These are phyloP conservation scores for Sicyos baderoa DNA, from an alignment of 306 rosid genomes.

Conservation along the genomic window DNA sequence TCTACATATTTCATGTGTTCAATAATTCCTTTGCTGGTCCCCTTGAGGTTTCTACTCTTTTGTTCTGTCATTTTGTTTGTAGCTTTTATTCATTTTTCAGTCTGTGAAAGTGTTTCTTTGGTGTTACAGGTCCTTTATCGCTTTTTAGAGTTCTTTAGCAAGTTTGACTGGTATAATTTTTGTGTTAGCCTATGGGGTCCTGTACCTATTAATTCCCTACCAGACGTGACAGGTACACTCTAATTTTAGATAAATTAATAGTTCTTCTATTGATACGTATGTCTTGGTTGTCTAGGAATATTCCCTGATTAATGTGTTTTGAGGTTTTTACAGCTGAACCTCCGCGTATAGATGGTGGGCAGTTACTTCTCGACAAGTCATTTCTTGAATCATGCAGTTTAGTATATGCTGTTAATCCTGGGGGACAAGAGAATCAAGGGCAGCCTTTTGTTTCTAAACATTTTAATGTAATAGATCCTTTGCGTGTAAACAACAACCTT, in stretches of 20 bases:
- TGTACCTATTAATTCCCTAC: constrained; percentile 77
- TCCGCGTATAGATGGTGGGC: constrained; percentile 88
- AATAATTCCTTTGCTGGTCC: constrained; percentile 95
- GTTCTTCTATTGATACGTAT: background rate
- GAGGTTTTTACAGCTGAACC: constrained; percentile 63
- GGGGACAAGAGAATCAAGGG: constrained; percentile 78
- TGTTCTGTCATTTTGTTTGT: constrained; percentile 14
- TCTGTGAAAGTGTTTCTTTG: constrained; percentile 24
- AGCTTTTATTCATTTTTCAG: constrained; percentile 17
- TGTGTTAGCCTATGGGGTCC: constrained; percentile 98
- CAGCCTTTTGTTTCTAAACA: constrained; percentile 82
- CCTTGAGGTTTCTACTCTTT: constrained; percentile 62
- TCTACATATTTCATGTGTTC: constrained; percentile 91
- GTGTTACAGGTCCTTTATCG: constrained; percentile 74
- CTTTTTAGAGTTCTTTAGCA: constrained; percentile 89
- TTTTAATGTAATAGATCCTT: constrained; percentile 94
- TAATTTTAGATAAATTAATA: background rate
- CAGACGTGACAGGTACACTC: constrained; percentile 79
- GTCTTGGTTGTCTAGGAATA: background rate
- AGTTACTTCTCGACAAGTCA: constrained; percentile 69
- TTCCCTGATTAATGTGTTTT: constrained; percentile 12
- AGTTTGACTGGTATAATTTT: constrained; percentile 97
- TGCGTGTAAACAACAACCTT: constrained; percentile 95
- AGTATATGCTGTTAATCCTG: constrained; percentile 79
- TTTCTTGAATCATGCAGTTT: constrained; percentile 73